Evolutionary conservation across 768 basidiomycete species (phyloP), one percentile per base, ranked within the genome.

Genomic region (Suillus spraguei): DNA sequence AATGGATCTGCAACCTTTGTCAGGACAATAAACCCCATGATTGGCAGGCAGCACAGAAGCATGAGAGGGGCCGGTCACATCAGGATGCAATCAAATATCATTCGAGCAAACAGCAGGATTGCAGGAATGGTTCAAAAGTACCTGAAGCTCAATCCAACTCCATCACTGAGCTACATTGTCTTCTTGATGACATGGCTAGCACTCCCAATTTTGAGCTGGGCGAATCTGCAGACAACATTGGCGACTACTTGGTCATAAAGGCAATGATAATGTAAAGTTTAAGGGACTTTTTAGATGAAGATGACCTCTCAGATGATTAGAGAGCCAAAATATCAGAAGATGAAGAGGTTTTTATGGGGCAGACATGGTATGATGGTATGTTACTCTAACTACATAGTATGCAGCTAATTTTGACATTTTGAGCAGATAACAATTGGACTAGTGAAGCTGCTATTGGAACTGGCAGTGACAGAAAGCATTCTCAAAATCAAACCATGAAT

Each of bases 261-360:
- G 35, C 33, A 22, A 36, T 22, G 22, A 60, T 60, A 16, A 16
- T 17, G 14, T 32, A 42, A 44, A 16, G 42, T 46, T 47, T 46
- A 46, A 28, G 44, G n/a, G 36, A 35, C 16, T 17, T 60, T 46
- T 47, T 60, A 28, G 59, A 60, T 60, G 59, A 60, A 5, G 59
- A 60, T 10, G 49, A 60, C 13, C 49, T 60, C 14, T 59, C 58
- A 44, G 59, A 59, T 59, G 59, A 59, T 16, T 28, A 59, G 59
- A 38, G 22, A 59, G 38, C 22, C 3, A 24, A 36, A 10, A 47
- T 47, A 10, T 47, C 46, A 47, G 46, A 47, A 47, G 24, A 46
- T 7, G 22, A 42, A n/a, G 41, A 24, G 44, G 6, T 41, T 39
- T n/a, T 59, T n/a, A 32, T 1, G 4, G 24, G 60, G 44, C 17